Evolutionary conservation across 257 asterid genomes (phyloP), one percentile per base, ranked within the genome.

Genomic region (Solanum dulcamara): DNA sequence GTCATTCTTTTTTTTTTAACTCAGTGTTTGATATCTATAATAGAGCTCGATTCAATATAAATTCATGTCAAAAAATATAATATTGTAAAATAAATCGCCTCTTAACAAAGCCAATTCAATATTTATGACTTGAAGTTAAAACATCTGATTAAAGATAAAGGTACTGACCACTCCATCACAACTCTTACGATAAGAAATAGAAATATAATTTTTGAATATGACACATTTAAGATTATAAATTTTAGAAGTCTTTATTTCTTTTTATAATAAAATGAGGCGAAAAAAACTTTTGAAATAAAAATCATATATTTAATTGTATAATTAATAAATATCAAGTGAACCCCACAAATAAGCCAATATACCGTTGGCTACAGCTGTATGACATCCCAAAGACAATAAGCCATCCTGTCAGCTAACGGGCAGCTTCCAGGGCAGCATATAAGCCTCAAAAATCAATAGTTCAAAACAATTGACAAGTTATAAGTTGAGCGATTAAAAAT

Each of bases 281-380:
- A 80, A 10, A 20, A 13, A 46, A 18, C 11, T 20, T 20, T 55
- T 22, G 66, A 28, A 30, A 57, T 10, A 57, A 22, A 22, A 57
- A 46, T 3, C 4, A 46, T 4, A 46, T 46, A 37, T 37, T 37
- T 37, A 37, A 37, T n/a, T n/a, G 18, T 24, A 24, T 26, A 24
- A 10, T 60, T 10, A 60, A 60, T 11, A 5, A 26, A 24, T 60
- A 60, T 60, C 35, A 46, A 74, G 57, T 12, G 81, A 74, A 74
- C 57, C 81, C 81, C 81, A 74, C 57, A 13, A 6, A 74, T 74
- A 9, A 75, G 38, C 38, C 81, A 74, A 4, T n/a, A 13, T n/a
- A 84, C 80, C 87, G 89, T 88, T 89, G 93, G 90, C 89, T 79
- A 87, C 92, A 89, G 92, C 30, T 92, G 93, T 88, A 50, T 15